Base-by-base conservation (phyloP, 2,329 filamentous ascomycete genomes). In the Thelonectria rubi region DNA sequence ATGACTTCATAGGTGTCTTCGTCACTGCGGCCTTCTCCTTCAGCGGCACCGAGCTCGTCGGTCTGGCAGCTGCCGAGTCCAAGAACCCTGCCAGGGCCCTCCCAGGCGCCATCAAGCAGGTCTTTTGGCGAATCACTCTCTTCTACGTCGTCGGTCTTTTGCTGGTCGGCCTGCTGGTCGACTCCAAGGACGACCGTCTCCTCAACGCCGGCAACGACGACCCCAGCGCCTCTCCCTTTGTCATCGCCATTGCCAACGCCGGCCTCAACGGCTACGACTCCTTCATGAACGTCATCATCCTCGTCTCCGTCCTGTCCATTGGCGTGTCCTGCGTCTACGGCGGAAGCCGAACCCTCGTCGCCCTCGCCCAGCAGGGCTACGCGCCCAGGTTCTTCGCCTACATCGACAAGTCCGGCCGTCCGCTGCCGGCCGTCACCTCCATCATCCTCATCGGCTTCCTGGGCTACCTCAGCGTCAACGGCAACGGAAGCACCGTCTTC, bases 91-190 rank as follows among this genome's bases (percentile, higher is more conserved):
- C 86, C 58, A 88, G 91, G 72, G 86, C 89, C 0, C 83, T 97
- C 1, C 93, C 93, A 0, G 88, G 87, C 2, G 93, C 93, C 5
- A 89, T 94, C 70, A 96, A 95, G 79, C 93, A 96, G 73, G 91
- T 86, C 32, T 86, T 86, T 60, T 86, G 83, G 83, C 82, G 84
- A 66, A 85, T 86, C 62, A 84, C 81, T 0, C 72, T 85, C 63
- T 86, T 86, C 65, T 86, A 86, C 64, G 75, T 86, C 48, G 75
- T 86, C 3, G 82, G 82, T 37, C 77, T 86, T 14, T 77, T 83
- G 54, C 81, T 85, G 11, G 79, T 85, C 15, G 83, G 84, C 14
- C 76, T 86, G 5, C 72, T 86, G 5, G 75, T 86, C 39, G 74
- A 76, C 53, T 81, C 80, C 52, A 73, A 78, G 20, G 84, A 86